Evolutionary conservation across 192 early-diverging fungal species (phyloP), one percentile per base, ranked within the genome.

Genomic region (Oehlia diaphana): DNA sequence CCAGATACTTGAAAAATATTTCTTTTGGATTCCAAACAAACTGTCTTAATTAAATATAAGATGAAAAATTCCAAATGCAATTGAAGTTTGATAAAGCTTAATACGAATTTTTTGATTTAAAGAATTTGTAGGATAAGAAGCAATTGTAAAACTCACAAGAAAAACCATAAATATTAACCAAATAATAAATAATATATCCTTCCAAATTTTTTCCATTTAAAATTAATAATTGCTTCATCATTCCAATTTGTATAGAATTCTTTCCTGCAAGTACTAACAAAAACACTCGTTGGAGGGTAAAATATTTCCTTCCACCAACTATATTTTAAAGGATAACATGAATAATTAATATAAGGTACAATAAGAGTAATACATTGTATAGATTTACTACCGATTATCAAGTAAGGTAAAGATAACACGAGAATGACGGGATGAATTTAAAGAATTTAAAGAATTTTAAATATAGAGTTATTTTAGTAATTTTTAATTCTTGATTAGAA

Each of bases 211-310:
- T 74, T 14, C 72, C 72, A 74, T 21, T 74, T 74, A 39, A 74
- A 74, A 74, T 74, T 58, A 6, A 74, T n/a, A 28, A 74, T 26
- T 58, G 49, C 49, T 74, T 74, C 47, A 61, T 23, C 72, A 53
- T 74, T 61, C 72, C 72, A 74, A 23, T 16, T n/a, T 33, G 12
- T 35, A 35, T 61, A 74, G 2, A 74, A 12, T 12, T 74, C 72
- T 26, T 3, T 31, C 9, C 10, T 14, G 12, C 50, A 44, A 9
- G 5, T 19, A 10, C 7, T 16, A 19, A 49, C 28, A 31, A 74
- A 74, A 14, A 21, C 13, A 28, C 70, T 21, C 12, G n/a, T n/a
- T n/a, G n/a, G n/a, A 28, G 70, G 70, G 2, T 6, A 49, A 42
- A 72, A 26, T n/a, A 72, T 39, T 26, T 72, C 70, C 13, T 44